Conservation (phyloP, 371 early-diverging fungal genomes). For the Choanephora cucurbitarum region DNA sequence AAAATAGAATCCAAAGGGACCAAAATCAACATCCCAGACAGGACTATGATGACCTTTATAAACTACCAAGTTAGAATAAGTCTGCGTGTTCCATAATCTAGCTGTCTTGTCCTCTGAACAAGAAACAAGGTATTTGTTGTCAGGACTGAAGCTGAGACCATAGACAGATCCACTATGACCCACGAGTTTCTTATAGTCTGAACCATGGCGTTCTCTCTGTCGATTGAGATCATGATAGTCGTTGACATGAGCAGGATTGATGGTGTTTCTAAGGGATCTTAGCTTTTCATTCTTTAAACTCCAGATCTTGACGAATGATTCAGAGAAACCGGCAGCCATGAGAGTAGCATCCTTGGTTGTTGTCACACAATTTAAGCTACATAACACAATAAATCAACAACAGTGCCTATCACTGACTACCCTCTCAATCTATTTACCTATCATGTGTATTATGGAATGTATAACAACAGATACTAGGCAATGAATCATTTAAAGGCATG, state of each 20-base stretch:
- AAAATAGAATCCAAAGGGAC: constrained; percentile 94
- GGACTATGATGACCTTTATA: constrained; percentile 99
- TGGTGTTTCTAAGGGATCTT: constrained; percentile 58
- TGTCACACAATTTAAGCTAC: constrained; percentile 68
- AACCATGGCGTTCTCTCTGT: constrained; percentile 52
- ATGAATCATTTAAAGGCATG: constrained; percentile 67
- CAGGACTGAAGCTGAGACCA: constrained; percentile 87
- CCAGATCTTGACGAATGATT: constrained; percentile 87
- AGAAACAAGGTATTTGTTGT: constrained; percentile 88
- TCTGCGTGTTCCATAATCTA: constrained; percentile 96
- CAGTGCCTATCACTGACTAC: too few relatives aligned
- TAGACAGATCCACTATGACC: constrained; percentile 99
- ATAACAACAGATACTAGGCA: constrained; percentile 95
- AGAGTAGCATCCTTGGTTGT: constrained; percentile 74
- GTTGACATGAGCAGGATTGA: constrained; percentile 60
- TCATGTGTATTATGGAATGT: constrained; percentile 97
- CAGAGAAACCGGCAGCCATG: constrained; percentile 82
- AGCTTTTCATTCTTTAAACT: constrained; percentile 71
- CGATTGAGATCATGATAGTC: constrained; percentile 58
- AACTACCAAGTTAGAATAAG: constrained; percentile 85
- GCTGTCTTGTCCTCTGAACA: constrained; percentile 97
- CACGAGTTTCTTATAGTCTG: constrained; percentile 73
- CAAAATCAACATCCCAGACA: constrained; percentile 95
- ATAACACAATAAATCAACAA: too few relatives aligned
- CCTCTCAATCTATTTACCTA: constrained; percentile 38